phyloP scores from a whole-genome alignment of 176 grass and related monocot genomes.

The Triticum timopheevii region DNA sequence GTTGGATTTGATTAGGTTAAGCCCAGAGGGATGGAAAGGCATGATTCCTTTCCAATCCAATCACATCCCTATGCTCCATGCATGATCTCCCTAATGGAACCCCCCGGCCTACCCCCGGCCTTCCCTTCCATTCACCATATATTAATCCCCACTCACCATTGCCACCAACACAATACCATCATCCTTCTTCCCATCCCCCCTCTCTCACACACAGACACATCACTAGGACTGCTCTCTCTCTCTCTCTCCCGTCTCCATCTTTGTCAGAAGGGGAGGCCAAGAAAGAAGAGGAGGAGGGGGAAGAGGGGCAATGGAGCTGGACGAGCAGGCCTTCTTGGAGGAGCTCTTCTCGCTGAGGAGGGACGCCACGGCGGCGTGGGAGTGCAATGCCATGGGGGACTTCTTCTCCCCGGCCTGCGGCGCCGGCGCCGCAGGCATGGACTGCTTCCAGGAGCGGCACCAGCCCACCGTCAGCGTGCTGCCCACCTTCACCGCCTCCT shows the following conservation, averaged over 20 bases:
- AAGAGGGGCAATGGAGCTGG: constrained; percentile 64
- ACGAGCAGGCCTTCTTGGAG: constrained; percentile 89
- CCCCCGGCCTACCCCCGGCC: neutral
- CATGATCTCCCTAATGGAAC: constrained; percentile 30
- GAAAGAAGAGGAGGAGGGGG: neutral
- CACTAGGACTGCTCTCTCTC: neutral
- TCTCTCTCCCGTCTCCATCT: neutral
- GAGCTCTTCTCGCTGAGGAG: constrained; percentile 77
- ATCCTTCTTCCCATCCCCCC: neutral
- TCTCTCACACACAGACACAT: neutral
- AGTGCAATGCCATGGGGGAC: constrained; percentile 74
- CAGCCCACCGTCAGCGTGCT: constrained; percentile 42
- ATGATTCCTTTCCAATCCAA: constrained; percentile 38
- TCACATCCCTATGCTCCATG: neutral
- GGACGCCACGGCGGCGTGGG: constrained; percentile 49
- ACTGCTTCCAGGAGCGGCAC: constrained; percentile 75
- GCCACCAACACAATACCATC: neutral
- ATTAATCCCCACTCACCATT: constrained; percentile 26
- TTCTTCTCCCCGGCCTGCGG: constrained; percentile 61
- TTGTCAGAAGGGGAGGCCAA: neutral
- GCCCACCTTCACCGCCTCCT: constrained; percentile 71
- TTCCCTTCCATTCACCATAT: no score
- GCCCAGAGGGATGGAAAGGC: neutral
- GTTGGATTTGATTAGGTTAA: neutral
- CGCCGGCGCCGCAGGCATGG: constrained; percentile 39